Evolutionary conservation across 371 early-diverging fungal genomes (phyloP).

Genomic region (Syncephalastrum racemosum): DNA sequence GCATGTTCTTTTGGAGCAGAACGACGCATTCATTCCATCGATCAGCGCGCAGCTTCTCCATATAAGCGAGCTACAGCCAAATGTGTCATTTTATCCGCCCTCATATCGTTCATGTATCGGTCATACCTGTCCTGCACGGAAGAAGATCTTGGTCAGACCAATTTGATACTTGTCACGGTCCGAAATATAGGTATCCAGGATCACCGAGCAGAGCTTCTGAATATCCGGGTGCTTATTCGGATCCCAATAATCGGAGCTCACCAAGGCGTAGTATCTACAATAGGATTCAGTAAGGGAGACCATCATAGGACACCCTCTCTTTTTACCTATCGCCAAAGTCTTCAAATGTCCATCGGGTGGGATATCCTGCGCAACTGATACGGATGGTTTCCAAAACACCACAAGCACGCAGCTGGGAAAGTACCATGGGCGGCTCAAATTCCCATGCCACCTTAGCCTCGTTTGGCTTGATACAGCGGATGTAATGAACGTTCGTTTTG

Average conservation of each 20-base stretch:
- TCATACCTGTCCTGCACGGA: constrained; percentile 89
- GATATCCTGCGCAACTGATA: constrained; percentile 99
- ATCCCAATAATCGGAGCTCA: constrained; percentile 72
- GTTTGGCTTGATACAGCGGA: constrained; percentile 98
- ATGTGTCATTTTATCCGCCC: not conserved
- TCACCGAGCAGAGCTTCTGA: constrained; percentile 56
- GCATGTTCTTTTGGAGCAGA: constrained; percentile 88
- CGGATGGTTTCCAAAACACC: constrained; percentile 99
- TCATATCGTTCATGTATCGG: not conserved
- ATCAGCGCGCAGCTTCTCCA: constrained; percentile 89
- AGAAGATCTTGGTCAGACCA: constrained; percentile 98
- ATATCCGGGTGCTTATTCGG: constrained; percentile 50
- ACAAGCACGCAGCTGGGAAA: constrained; percentile 97
- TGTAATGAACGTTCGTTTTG: constrained; percentile 93
- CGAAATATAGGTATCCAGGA: constrained; percentile 70
- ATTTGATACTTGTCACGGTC: constrained; percentile 91
- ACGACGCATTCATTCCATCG: constrained; percentile 79
- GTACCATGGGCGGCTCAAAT: constrained; percentile 92
- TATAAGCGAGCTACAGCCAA: constrained; percentile 66
- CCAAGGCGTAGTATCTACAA: constrained; percentile 78
- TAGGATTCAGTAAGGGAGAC: not conserved
- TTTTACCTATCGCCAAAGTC: constrained; percentile 86
- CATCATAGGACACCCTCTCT: not conserved
- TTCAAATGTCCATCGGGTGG: constrained; percentile 86
- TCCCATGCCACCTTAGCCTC: constrained; percentile 86